Percentiles rank a stretch among this genome's conserved stretches.
These are phyloP conservation scores for Geotrichum reessii DNA, from an alignment of 1,139 yeast genomes.

Conservation along the genomic window DNA sequence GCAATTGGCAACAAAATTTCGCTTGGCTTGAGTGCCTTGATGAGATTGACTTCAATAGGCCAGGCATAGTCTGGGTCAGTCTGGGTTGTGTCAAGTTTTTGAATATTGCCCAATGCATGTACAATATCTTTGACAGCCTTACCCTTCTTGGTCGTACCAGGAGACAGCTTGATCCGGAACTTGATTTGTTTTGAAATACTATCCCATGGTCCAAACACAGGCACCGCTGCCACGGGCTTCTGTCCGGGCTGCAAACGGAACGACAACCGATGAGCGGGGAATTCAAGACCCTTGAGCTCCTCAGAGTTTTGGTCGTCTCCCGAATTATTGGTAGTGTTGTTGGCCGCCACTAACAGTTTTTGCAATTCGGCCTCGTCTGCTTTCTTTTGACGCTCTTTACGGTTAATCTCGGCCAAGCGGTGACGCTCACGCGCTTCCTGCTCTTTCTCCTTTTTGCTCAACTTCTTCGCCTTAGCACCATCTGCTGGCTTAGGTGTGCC, in stretches of 20 bases:
- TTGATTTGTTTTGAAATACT: constrained; percentile 60
- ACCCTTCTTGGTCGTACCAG: constrained; percentile 86
- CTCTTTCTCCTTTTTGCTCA: constrained; percentile 32
- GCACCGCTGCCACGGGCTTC: constrained; percentile 56
- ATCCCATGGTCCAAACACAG: constrained; percentile 91
- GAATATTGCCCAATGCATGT: constrained; percentile 47
- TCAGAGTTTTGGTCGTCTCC: constrained; percentile 33
- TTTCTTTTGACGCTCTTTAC: constrained; percentile 37
- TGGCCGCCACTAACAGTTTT: constrained; percentile 26
- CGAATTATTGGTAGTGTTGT: too few relatives aligned
- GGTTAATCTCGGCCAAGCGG: constrained; percentile 28
- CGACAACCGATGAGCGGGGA: constrained; percentile 18
- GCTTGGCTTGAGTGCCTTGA: constrained; percentile 52
- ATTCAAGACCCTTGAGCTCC: constrained; percentile 31
- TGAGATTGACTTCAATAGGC: constrained; percentile 59
- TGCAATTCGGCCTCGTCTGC: constrained; percentile 48
- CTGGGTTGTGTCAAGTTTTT: constrained; percentile 49
- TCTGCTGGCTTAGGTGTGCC: not conserved
- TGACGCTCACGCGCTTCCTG: constrained; percentile 28
- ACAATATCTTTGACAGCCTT: constrained; percentile 70
- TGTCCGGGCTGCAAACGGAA: constrained; percentile 34
- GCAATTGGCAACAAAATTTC: constrained; percentile 51
- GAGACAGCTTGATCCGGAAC: constrained; percentile 79
- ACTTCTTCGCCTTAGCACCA: constrained; percentile 59
- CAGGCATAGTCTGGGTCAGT: constrained; percentile 58